Base-by-base conservation (phyloP, 306 rosid species). In the Gastrolobium bilobum region DNA sequence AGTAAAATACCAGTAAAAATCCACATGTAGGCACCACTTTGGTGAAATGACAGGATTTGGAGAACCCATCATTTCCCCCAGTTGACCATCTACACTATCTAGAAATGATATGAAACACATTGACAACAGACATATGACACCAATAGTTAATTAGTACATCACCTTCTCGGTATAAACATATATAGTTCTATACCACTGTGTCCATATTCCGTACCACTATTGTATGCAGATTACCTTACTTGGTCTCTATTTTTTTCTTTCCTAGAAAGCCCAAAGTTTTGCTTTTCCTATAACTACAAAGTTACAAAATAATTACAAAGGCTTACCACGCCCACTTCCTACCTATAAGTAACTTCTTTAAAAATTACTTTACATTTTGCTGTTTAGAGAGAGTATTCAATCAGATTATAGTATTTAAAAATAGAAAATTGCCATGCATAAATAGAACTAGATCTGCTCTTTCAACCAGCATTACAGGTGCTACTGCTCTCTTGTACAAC, bases 31-130 rank as follows among this genome's bases (percentile, higher is more conserved):
- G 29, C 10, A 53, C 15, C 60, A 10, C 8, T 68, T 63, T 6
- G 35, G 59, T 39, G 15, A 56, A 57, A 71, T 61, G 64, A 56
- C 57, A 43, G 43, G 34, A 60, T 39, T 66, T 35, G 26, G 57
- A 43, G 9, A 73, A 43, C n/a, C 20, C 66, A 48, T 38, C 3
- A 35, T 84, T 59, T 8, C 78, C 31, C 31, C 69, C 40, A 42
- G 3, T 11, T 3, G 63, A 74, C 14, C 11, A 61, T 38, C 31
- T 59, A 7, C 31, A 30, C 57, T 33, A 67, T 48, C 57, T 5
- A 26, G 37, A 48, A 39, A 37, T 30, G 42, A 50, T 56, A 54
- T n/a, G 65, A 67, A 35, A 74, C 37, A 29, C 11, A 54, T 26
- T 57, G 57, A 74, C 47, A n/a, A 78, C 6, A 54, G 20, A 47